Base-by-base conservation (phyloP, 1,139 yeast species). In the Scheffersomyces quercinus region DNA sequence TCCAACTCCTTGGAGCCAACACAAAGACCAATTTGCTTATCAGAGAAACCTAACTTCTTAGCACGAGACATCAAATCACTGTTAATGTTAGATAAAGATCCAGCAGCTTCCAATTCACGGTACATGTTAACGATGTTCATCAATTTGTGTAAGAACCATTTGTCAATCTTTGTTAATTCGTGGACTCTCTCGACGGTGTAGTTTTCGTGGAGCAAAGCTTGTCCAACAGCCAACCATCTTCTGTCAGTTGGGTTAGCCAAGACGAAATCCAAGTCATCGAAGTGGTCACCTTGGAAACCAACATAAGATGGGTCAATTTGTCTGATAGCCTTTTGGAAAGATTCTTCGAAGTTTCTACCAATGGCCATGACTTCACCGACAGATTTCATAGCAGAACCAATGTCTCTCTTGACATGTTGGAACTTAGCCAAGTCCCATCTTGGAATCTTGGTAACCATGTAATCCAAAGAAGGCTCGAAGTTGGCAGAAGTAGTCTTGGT, bases 321-420 rank as follows among this genome's bases (percentile, higher is more conserved):
- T 73, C 99, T 85, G 57, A 93, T 85, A 43, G 99, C 99, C 77
- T 93, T 93, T 73, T 93, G 99, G 79, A 93, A 85, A 12, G 97
- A 88, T 70, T 93, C 99, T 73, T 93, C 99, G 64, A 91, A 93
- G 57, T 83, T 93, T 73, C 99, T 85, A 60, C 99, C 99, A 64
- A 93, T 93, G 44, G 97, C 95, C 99, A 93, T 93, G 48, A 93
- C 99, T 71, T 93, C 99, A 68, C 99, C 99, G 46, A 93, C 99
- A 38, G 98, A 91, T 71, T 93, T 93, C 99, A 93, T 93, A 40
- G 97, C 84, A 28, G 97, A 88, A 37, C 97, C 96, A 63, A 91
- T 86, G 56, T 86, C 90, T 66, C 96, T 83, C 66, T 88, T 85
- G 49, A 91, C 98, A 62, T 89, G 95, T 67, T 88, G 95, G 77